Percentiles rank a stretch among this genome's conserved stretches.
phyloP scores from a whole-genome alignment of 768 basidiomycete genomes.

The Phlegmacium glaucopus region DNA sequence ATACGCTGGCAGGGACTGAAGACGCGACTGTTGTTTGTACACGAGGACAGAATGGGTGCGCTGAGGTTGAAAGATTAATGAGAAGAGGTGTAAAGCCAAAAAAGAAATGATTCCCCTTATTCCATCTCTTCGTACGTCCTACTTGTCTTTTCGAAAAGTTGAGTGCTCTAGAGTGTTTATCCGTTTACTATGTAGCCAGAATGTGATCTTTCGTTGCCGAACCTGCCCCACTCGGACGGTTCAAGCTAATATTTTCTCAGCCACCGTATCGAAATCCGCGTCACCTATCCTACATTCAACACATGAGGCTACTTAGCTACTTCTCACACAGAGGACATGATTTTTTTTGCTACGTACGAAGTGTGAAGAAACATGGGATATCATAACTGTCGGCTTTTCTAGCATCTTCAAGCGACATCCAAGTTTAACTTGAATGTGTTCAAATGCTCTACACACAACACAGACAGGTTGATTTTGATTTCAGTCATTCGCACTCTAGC shows the following conservation, averaged over 20 bases:
- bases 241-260: no score
- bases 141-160: no score
- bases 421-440: neutral
- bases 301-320: no score
- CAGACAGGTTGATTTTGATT: neutral
- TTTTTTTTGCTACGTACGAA: no score
- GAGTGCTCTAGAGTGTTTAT: neutral
- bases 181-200: neutral
- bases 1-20: conserved; percentile 41
- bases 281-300: no score
- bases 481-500: neutral
- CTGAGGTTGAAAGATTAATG: conserved; percentile 55
- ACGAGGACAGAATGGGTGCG: conserved; percentile 62
- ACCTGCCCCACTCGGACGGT: neutral
- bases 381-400: no score
- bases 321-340: no score
- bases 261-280: no score
- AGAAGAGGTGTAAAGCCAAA: conserved; percentile 31
- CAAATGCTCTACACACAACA: no score
- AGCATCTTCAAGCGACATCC: neutral
- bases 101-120: conserved; percentile 19
- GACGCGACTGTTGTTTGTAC: conserved; percentile 68
- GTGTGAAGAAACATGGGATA: no score
- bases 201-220: neutral
- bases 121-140: conserved; percentile 1